Percentiles rank a stretch among this genome's conserved stretches.
These are phyloP conservation scores for Fusarium camptoceras DNA, from an alignment of 2,329 filamentous ascomycete species.

Conservation along the genomic window DNA sequence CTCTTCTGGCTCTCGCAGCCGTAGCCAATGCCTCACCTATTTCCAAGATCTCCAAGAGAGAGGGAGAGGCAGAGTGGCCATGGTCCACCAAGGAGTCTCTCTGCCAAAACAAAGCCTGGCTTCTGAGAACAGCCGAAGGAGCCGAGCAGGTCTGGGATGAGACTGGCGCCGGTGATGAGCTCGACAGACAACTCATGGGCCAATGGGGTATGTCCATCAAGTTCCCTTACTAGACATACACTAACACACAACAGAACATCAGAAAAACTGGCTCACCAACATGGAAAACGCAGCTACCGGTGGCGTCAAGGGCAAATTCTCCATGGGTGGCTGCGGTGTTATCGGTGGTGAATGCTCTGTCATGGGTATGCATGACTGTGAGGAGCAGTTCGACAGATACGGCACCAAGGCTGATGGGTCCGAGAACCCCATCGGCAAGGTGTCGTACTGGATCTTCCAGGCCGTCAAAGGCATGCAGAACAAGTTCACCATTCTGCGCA, in stretches of 20 bases:
- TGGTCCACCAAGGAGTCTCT: neutral
- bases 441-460: constrained; percentile 30
- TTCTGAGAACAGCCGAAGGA: neutral
- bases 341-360: neutral
- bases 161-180: neutral
- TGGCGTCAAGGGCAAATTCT: neutral
- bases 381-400: constrained; percentile 12
- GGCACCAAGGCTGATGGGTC: neutral
- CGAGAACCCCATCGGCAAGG: neutral
- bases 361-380: neutral
- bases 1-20: neutral
- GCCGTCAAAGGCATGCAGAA: constrained; percentile 19
- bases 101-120: neutral
- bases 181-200: neutral
- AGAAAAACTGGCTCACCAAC: neutral
- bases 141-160: neutral
- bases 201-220: neutral
- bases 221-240: too few species aligned
- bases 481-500: constrained; percentile 8
- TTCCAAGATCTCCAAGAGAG: neutral
- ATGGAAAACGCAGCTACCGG: neutral
- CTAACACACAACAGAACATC: neutral
- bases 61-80: neutral
- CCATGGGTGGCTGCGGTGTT: neutral
- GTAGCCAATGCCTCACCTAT: neutral